Percentiles rank a stretch among this genome's conserved stretches.
These are phyloP conservation scores for Hippophae gyantsensis DNA, from an alignment of 306 rosid species.

Conservation along the genomic window DNA sequence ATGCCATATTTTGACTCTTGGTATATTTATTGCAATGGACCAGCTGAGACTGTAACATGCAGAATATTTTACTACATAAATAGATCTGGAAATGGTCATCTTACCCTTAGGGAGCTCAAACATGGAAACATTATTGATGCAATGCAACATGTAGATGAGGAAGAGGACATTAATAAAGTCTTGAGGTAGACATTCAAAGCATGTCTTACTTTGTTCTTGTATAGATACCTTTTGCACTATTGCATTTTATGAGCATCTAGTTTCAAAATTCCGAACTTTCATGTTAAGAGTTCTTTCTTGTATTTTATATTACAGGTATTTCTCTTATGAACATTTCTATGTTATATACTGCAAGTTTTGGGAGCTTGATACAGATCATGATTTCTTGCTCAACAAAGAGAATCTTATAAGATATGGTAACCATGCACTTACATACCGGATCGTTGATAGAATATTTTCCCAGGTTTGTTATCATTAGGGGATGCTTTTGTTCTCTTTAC, in stretches of 20 bases:
- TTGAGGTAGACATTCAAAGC: conserved; percentile 53
- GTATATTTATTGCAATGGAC: conserved; percentile 34
- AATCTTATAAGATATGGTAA: conserved; percentile 97
- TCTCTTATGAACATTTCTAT: conserved; percentile 95
- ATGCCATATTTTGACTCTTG: conserved; percentile 17
- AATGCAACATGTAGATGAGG: conserved; percentile 98
- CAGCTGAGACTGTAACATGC: conserved; percentile 99
- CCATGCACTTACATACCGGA: conserved; percentile 95
- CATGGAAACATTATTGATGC: conserved; percentile 95
- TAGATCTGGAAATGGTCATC: conserved; percentile 82
- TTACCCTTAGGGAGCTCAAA: conserved; percentile 90
- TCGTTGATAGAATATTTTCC: conserved; percentile 97
- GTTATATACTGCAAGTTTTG: conserved; percentile 99
- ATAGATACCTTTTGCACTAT: background rate
- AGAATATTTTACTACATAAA: conserved; percentile 94
- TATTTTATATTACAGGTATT: conserved; percentile 49
- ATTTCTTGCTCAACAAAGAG: conserved; percentile 94
- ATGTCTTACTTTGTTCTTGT: conserved; percentile 12
- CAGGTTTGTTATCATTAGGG: conserved; percentile 56
- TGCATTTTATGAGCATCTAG: conserved; percentile 4
- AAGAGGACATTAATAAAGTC: conserved; percentile 97
- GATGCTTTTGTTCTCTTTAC: conserved; percentile 18
- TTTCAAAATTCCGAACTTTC: background rate
- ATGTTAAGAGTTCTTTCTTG: background rate
- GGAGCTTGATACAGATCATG: conserved; percentile 99